Percentiles rank a stretch among this genome's conserved stretches.
Evolutionary conservation across 2,329 filamentous ascomycete species (phyloP).

Genomic region (Capronia coronata): DNA sequence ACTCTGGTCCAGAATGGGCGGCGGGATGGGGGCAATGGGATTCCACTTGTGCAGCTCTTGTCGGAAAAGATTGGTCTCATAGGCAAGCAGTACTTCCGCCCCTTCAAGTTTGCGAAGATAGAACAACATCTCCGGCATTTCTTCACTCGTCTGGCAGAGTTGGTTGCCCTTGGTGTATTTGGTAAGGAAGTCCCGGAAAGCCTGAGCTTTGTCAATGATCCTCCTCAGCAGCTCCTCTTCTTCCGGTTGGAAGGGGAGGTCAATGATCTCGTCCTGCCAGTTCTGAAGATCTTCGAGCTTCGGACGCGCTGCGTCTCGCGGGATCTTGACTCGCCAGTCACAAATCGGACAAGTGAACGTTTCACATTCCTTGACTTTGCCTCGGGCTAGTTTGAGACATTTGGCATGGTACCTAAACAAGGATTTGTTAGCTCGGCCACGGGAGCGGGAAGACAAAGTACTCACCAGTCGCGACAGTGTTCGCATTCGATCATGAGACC

Average conservation of each 20-base stretch:
- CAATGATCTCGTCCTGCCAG: constrained; percentile 76
- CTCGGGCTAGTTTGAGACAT: constrained; percentile 92
- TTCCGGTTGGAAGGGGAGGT: constrained; percentile 87
- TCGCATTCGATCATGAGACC: constrained; percentile 99
- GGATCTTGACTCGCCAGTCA: constrained; percentile 94
- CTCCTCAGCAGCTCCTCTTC: constrained; percentile 81
- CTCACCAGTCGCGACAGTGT: constrained; percentile 92
- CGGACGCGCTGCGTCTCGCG: constrained; percentile 87
- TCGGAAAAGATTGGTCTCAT: constrained; percentile 96
- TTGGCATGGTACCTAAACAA: constrained; percentile 92
- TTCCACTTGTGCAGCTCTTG: constrained; percentile 94
- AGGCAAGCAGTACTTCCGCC: constrained; percentile 82
- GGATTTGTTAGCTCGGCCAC: constrained; percentile 28
- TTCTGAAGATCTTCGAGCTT: constrained; percentile 83
- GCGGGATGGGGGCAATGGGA: constrained; percentile 77
- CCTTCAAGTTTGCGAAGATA: constrained; percentile 96
- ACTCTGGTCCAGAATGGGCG: constrained; percentile 78
- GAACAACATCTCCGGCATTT: constrained; percentile 84
- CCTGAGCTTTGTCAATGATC: constrained; percentile 77
- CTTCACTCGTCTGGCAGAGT: constrained; percentile 67
- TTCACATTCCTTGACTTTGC: constrained; percentile 96
- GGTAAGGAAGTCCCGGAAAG: constrained; percentile 75
- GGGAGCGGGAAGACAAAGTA: constrained; percentile 18
- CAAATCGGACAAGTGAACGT: constrained; percentile 98
- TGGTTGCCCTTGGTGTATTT: constrained; percentile 69